phyloP scores from a whole-genome alignment of 768 basidiomycete species.

The Lyophyllum atratum region DNA sequence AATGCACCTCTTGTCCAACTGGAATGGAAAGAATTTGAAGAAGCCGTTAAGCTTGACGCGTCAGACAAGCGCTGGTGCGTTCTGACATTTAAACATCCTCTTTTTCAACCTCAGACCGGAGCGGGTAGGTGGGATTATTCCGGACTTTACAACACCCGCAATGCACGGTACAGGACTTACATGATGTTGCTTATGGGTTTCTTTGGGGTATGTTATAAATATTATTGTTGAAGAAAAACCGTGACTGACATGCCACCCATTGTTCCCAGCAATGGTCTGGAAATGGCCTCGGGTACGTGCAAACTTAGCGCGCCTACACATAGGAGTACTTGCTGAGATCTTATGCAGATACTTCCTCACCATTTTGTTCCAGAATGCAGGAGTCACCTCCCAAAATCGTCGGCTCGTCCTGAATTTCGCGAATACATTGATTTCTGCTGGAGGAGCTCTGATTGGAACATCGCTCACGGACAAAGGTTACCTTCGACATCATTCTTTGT shows the following conservation, averaged over 20 bases:
- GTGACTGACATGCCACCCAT: background rate
- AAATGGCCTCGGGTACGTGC: slow-evolving; percentile 49
- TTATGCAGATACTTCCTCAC: slow-evolving; percentile 41
- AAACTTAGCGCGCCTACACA: background rate
- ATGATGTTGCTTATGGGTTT: slow-evolving; percentile 56
- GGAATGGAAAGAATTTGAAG: slow-evolving; percentile 55
- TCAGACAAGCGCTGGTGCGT: slow-evolving; percentile 59
- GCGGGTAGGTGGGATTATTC: slow-evolving; percentile 49
- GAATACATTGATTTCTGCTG: slow-evolving; percentile 42
- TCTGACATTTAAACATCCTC: background rate
- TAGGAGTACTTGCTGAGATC: background rate
- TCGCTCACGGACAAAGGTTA: slow-evolving; percentile 40
- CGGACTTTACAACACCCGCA: slow-evolving; percentile 47
- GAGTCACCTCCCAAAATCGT: slow-evolving; percentile 39
- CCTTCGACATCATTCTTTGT: background rate
- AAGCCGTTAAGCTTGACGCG: slow-evolving; percentile 48
- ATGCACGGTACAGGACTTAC: slow-evolving; percentile 45
- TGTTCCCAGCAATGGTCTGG: slow-evolving; percentile 50
- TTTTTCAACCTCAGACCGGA: background rate
- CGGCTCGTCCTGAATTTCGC: slow-evolving; percentile 42
- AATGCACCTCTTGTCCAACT: slow-evolving; percentile 52
- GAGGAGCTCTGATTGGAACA: slow-evolving; percentile 43
- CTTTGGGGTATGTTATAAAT: slow-evolving; percentile 39
- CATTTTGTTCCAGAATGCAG: slow-evolving; percentile 40
- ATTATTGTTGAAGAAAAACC: background rate